Evolutionary conservation across 768 basidiomycete species (phyloP).

Genomic region (Obba rivulosa): DNA sequence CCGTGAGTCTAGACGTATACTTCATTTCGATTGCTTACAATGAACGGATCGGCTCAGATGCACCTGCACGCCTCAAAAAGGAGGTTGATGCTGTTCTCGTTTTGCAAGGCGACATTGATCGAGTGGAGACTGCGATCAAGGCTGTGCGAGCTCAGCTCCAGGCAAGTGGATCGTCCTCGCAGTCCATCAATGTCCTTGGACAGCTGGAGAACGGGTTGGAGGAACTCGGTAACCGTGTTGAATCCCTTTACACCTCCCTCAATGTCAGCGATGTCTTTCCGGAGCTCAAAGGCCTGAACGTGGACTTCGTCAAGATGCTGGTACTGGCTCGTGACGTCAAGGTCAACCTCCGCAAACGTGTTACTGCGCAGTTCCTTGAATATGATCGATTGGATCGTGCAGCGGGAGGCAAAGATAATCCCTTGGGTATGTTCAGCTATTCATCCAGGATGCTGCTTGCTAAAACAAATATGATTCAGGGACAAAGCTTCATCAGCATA

Average conservation of each 20-base stretch:
- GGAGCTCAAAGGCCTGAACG: slow-evolving; percentile 24
- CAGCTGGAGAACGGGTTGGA: slow-evolving; percentile 20
- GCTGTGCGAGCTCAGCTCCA: slow-evolving; percentile 19
- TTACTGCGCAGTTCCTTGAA: slow-evolving; percentile 32
- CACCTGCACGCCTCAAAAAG: too few relatives aligned
- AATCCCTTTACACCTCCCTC: slow-evolving; percentile 29
- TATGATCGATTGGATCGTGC: slow-evolving; percentile 36
- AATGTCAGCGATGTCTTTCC: slow-evolving; percentile 29
- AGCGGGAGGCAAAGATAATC: too few relatives aligned
- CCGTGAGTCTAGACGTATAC: slow-evolving; percentile 20
- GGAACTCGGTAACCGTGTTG: slow-evolving; percentile 20
- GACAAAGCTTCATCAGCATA: too few relatives aligned
- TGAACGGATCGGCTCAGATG: too few relatives aligned
- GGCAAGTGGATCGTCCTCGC: slow-evolving; percentile 25
- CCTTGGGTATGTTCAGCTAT: too few relatives aligned
- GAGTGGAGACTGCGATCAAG: not conserved
- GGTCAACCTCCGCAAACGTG: slow-evolving; percentile 30
- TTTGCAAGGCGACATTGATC: too few relatives aligned
- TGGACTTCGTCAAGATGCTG: slow-evolving; percentile 27
- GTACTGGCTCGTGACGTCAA: slow-evolving; percentile 34
- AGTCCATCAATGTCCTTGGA: slow-evolving; percentile 25
- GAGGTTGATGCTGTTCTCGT: too few relatives aligned
- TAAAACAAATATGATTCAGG: too few relatives aligned
- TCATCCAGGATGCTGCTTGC: too few relatives aligned
- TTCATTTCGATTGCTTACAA: too few relatives aligned